A percentile compares a stretch with the other conserved stretches of the same genome.
Conservation (phyloP, 176 grass and related monocot species). For the Leersia perrieri region DNA sequence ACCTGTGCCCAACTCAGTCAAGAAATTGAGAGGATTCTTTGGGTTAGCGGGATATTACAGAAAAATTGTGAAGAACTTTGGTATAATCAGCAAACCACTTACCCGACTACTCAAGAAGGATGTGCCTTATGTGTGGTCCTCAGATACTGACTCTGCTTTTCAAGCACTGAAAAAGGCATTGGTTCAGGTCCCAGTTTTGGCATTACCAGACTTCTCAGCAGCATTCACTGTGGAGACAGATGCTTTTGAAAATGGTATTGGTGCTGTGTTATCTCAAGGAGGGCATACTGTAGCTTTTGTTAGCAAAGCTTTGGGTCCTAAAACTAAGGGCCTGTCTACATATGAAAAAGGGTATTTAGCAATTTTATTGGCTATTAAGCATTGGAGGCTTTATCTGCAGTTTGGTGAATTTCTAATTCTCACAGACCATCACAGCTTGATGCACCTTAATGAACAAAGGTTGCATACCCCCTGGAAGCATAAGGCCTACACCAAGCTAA, state of each 20-base stretch:
- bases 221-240: neutral
- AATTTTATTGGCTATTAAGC: neutral
- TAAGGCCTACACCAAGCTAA: neutral
- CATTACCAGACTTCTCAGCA: neutral
- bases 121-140: too few relatives aligned
- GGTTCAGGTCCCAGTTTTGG: neutral
- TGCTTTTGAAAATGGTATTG: neutral
- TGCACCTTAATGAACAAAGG: neutral
- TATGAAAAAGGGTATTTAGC: neutral
- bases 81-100: too few relatives aligned
- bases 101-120: too few relatives aligned
- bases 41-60: too few relatives aligned
- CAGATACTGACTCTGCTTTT: neutral
- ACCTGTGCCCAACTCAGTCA: too few relatives aligned
- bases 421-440: neutral
- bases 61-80: too few relatives aligned
- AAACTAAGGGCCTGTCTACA: neutral
- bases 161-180: neutral
- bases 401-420: neutral
- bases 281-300: neutral
- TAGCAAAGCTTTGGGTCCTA: neutral
- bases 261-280: neutral
- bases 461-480: neutral
- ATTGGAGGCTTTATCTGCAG: neutral
- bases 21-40: too few relatives aligned